phyloP scores from a whole-genome alignment of 75 land plant species.

The Pinus taeda region DNA sequence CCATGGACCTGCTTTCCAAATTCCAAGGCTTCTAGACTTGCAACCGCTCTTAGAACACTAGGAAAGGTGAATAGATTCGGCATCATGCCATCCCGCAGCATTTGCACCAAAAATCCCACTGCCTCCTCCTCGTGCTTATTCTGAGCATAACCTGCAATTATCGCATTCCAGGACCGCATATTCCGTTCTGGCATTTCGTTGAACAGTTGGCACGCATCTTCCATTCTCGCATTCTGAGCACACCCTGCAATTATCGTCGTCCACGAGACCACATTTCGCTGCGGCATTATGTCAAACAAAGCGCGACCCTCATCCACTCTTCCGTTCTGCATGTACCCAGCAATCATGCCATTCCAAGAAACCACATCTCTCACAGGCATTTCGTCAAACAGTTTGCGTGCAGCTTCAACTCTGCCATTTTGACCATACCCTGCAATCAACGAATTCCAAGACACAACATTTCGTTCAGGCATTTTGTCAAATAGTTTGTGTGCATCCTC shows the following conservation, averaged over 20 bases:
- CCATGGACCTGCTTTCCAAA: conserved; percentile 15
- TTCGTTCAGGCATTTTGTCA: conserved; percentile 7
- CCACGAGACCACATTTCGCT: conserved; percentile 8
- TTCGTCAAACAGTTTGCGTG: conserved; percentile 3
- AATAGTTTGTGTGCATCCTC: background rate
- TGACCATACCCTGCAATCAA: conserved; percentile 3
- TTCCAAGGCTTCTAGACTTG: conserved; percentile 10
- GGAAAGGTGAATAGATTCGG: conserved; percentile 6
- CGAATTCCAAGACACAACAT: conserved; percentile 6
- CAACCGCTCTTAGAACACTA: conserved; percentile 10
- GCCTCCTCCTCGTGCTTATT: background rate
- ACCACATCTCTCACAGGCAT: background rate
- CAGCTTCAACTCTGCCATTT: background rate
- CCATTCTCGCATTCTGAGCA: conserved; percentile 7
- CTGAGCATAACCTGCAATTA: conserved; percentile 16
- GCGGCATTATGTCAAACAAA: background rate
- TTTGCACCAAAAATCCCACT: background rate
- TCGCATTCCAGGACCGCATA: conserved; percentile 2
- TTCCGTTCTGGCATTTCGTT: background rate
- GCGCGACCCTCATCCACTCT: background rate
- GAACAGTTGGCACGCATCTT: background rate
- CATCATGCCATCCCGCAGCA: conserved; percentile 6
- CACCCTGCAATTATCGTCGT: background rate
- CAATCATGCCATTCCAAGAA: conserved; percentile 10
- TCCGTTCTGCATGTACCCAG: conserved; percentile 6